A percentile compares a stretch with the other conserved stretches of the same genome.
Evolutionary conservation across 192 early-diverging fungal genomes (phyloP).

Genomic region (Cetraspora pellucida): DNA sequence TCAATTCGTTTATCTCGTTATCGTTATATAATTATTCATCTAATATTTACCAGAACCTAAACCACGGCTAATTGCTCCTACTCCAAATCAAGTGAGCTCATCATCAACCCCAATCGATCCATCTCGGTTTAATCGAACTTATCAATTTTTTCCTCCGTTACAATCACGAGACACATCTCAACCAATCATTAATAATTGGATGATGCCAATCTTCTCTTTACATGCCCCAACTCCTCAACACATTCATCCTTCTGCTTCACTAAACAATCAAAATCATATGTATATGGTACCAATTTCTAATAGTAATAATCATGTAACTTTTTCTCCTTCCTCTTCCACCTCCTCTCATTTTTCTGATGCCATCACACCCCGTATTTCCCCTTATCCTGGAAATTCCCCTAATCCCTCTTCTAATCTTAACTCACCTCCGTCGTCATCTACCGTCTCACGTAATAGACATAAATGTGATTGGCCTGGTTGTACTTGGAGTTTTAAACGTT

Average conservation of each 20-base stretch:
- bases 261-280: neutral
- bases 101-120: neutral
- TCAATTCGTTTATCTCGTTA: too few species aligned
- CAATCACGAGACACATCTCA: too few species aligned
- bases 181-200: slow-evolving; percentile 1
- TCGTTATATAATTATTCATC: too few species aligned
- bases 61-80: too few species aligned
- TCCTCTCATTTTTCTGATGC: too few species aligned
- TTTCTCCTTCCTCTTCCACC: neutral
- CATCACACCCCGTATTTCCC: too few species aligned
- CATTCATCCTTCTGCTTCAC: neutral
- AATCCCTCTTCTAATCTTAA: too few species aligned
- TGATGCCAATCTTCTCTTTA: slow-evolving; percentile 2
- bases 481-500: slow-evolving; percentile 74
- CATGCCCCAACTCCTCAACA: neutral
- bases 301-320: neutral
- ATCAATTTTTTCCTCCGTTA: neutral
- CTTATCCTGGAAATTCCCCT: too few species aligned
- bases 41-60: too few species aligned
- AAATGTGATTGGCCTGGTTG: slow-evolving; percentile 47
- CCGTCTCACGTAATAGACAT: slow-evolving; percentile 18
- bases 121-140: neutral
- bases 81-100: too few species aligned
- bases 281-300: neutral
- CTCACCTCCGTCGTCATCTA: neutral